Evolutionary conservation across 768 basidiomycete species (phyloP).

Genomic region (Calocera cornea): DNA sequence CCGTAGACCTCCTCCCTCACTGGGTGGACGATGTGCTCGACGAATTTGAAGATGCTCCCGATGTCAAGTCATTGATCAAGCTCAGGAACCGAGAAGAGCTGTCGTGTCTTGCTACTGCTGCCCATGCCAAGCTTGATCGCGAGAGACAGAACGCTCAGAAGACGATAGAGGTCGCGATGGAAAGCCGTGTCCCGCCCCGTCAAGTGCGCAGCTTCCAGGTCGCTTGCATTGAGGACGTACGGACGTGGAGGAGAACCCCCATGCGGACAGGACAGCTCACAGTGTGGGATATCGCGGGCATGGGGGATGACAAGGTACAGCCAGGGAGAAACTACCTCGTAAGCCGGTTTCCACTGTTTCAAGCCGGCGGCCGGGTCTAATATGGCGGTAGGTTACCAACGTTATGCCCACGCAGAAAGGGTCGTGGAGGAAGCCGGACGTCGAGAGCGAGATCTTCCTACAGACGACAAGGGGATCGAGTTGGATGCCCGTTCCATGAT

Average conservation of each 20-base stretch:
- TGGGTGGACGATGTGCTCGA: constrained; percentile 41
- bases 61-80: constrained; percentile 14
- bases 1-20: constrained; percentile 23
- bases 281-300: constrained; percentile 59
- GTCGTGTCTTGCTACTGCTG: constrained; percentile 6
- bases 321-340: constrained; percentile 59
- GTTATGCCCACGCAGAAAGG: constrained; percentile 50
- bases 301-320: constrained; percentile 38
- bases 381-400: constrained; percentile 43
- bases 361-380: constrained; percentile 8
- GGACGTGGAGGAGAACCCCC: constrained; percentile 37
- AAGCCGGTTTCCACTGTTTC: constrained; percentile 17
- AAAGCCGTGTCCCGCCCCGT: constrained; percentile 54
- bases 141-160: constrained; percentile 39
- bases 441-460: constrained; percentile 54
- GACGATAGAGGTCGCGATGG: constrained; percentile 60
- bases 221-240: constrained; percentile 49
- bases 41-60: constrained; percentile 44
- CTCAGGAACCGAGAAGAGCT: constrained; percentile 33
- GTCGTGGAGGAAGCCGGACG: constrained; percentile 55
- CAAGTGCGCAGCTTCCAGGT: constrained; percentile 66
- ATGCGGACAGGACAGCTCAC: constrained; percentile 61
- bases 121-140: constrained; percentile 23
- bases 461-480: constrained; percentile 50
- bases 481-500: constrained; percentile 15